Conservation (phyloP, 192 early-diverging fungal species). For the Linnemannia elongata region DNA sequence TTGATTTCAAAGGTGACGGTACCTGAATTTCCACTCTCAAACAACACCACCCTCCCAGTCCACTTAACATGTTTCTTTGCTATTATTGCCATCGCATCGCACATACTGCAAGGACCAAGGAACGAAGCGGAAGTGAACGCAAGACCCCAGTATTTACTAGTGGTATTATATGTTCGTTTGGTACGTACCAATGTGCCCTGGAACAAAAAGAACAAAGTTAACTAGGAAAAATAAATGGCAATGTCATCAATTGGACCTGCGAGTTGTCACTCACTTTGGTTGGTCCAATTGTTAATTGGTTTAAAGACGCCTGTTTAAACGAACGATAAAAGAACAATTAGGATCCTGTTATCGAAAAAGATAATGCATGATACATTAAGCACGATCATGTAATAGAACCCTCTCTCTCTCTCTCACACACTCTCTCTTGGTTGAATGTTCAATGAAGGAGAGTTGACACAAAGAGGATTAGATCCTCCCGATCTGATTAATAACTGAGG, state of each 20-base stretch:
- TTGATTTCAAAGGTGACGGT: not conserved
- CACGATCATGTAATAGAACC: not conserved
- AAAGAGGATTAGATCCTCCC: not conserved
- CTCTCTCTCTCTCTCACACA: too few species aligned
- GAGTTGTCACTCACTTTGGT: not conserved
- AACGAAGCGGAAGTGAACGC: not conserved
- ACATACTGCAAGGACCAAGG: not conserved
- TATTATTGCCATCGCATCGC: not conserved
- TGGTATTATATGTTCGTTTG: not conserved
- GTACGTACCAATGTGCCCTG: not conserved
- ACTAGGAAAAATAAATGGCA: too few species aligned
- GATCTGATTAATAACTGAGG: not conserved
- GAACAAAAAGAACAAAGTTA: not conserved
- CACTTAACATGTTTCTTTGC: not conserved
- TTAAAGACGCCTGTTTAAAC: not conserved
- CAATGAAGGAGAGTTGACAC: too few species aligned
- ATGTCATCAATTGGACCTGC: not conserved
- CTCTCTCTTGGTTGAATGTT: not conserved
- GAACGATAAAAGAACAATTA: not conserved
- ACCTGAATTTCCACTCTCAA: not conserved
- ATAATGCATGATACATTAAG: not conserved
- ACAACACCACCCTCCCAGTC: not conserved
- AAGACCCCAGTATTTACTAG: not conserved
- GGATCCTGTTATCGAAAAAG: not conserved
- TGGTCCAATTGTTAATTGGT: constrained; percentile 5